A percentile compares a stretch with the other conserved stretches of the same genome.
Evolutionary conservation across 1,284 basidiomycete species (phyloP).

Genomic region (Austroboletus novae-zelandiae): DNA sequence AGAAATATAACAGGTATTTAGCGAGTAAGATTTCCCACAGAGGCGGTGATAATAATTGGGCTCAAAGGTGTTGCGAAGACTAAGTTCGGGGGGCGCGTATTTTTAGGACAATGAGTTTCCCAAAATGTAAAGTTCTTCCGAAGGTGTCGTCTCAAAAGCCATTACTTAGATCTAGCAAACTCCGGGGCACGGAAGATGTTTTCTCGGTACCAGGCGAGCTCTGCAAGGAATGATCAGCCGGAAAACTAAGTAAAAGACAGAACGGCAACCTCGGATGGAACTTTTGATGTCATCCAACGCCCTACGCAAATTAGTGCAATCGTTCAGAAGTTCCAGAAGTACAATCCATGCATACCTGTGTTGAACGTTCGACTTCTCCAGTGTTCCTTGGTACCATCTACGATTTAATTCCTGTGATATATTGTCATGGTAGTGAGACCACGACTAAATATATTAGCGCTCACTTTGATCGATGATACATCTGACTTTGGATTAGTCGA

Average conservation of each 20-base stretch:
- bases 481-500: slow-evolving; percentile 39
- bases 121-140: too few species aligned
- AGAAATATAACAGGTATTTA: too few species aligned
- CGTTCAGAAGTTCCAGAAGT: neutral
- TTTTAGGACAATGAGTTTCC: too few species aligned
- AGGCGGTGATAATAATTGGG: too few species aligned
- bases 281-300: slow-evolving; percentile 75
- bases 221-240: slow-evolving; percentile 11
- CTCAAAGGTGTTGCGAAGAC: too few species aligned
- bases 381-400: slow-evolving; percentile 60
- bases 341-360: slow-evolving; percentile 39
- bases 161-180: neutral
- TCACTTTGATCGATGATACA: slow-evolving; percentile 77
- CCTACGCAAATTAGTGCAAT: slow-evolving; percentile 35
- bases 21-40: too few species aligned
- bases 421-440: neutral
- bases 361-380: slow-evolving; percentile 1
- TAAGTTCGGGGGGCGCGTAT: too few species aligned
- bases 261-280: slow-evolving; percentile 63
- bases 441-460: neutral
- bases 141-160: neutral
- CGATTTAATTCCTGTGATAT: slow-evolving; percentile 60
- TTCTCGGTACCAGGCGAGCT: slow-evolving; percentile 26
- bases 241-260: neutral
- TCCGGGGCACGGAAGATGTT: slow-evolving; percentile 23